phyloP scores from a whole-genome alignment of 1,139 yeast species.

The Saccharomyces hybrid region DNA sequence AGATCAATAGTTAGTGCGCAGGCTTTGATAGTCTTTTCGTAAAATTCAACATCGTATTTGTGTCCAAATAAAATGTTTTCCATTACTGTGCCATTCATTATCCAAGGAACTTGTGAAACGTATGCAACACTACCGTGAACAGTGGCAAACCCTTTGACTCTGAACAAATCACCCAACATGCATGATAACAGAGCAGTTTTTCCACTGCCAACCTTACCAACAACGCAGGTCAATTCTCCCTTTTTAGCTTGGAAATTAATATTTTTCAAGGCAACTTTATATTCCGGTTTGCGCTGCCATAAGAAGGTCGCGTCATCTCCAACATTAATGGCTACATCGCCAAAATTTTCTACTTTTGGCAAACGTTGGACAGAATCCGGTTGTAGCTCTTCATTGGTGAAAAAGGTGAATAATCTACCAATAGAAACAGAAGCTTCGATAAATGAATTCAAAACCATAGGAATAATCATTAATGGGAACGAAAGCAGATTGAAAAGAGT shows the following conservation, averaged over 20 bases:
- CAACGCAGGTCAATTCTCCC: slow-evolving; percentile 80
- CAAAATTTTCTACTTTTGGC: slow-evolving; percentile 46
- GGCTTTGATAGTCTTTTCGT: slow-evolving; percentile 71
- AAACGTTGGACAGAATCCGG: slow-evolving; percentile 60
- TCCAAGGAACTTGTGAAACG: slow-evolving; percentile 93
- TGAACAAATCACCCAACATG: slow-evolving; percentile 77
- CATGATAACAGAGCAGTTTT: slow-evolving; percentile 84
- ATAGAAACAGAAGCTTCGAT: slow-evolving; percentile 91
- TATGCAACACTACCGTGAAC: slow-evolving; percentile 81
- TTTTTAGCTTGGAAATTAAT: slow-evolving; percentile 64
- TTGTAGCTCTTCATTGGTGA: slow-evolving; percentile 75
- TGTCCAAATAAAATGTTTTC: slow-evolving; percentile 90
- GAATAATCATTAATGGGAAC: slow-evolving; percentile 91
- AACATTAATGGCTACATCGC: slow-evolving; percentile 58
- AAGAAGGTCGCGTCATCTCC: slow-evolving; percentile 74
- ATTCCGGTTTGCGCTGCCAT: slow-evolving; percentile 77
- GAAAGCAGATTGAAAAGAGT: slow-evolving; percentile 76
- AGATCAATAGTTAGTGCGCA: slow-evolving; percentile 86
- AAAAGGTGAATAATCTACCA: slow-evolving; percentile 63
- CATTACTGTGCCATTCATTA: slow-evolving; percentile 85
- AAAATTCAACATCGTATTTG: slow-evolving; percentile 71
- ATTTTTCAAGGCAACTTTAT: slow-evolving; percentile 69
- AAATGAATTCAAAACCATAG: slow-evolving; percentile 78
- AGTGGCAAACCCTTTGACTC: slow-evolving; percentile 65
- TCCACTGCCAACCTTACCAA: slow-evolving; percentile 91